Evolutionary conservation across 2,329 filamentous ascomycete genomes (phyloP).

Genomic region (Alternaria hordeiaustralica): DNA sequence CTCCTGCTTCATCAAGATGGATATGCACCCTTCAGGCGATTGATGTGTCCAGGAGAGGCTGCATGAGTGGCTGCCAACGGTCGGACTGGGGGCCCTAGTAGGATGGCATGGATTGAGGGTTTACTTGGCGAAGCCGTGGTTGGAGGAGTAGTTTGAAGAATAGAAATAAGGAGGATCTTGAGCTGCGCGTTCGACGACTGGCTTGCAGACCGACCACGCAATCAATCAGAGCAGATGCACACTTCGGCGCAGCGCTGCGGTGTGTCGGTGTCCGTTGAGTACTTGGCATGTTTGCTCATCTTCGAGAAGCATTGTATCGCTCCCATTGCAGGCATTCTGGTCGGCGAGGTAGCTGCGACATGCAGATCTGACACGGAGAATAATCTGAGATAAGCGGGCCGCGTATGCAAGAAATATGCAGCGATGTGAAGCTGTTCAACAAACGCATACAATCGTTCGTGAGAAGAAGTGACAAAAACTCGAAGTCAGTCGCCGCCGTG

Average conservation of each 20-base stretch:
- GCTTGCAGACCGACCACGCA: neutral
- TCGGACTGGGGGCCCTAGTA: neutral
- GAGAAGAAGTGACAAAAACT: neutral
- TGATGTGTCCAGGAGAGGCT: neutral
- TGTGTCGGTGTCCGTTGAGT: neutral
- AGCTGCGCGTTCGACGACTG: neutral
- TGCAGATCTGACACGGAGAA: neutral
- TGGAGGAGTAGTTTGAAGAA: neutral
- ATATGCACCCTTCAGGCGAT: too few species aligned
- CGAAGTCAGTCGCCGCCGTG: neutral
- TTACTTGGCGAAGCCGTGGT: neutral
- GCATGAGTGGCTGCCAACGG: neutral
- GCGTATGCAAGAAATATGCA: neutral
- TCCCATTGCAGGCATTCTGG: constrained; percentile 1
- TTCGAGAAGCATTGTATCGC: constrained; percentile 1
- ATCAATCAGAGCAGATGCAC: neutral
- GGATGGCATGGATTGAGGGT: neutral
- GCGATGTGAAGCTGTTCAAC: neutral
- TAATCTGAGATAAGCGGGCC: neutral
- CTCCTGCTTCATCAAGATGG: too few species aligned
- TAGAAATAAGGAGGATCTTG: neutral
- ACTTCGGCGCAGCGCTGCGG: neutral
- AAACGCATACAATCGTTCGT: neutral
- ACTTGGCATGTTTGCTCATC: neutral
- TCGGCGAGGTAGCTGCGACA: constrained; percentile 12